Conservation (phyloP, 208 protist species). For the Tritrichomonas musculus region DNA sequence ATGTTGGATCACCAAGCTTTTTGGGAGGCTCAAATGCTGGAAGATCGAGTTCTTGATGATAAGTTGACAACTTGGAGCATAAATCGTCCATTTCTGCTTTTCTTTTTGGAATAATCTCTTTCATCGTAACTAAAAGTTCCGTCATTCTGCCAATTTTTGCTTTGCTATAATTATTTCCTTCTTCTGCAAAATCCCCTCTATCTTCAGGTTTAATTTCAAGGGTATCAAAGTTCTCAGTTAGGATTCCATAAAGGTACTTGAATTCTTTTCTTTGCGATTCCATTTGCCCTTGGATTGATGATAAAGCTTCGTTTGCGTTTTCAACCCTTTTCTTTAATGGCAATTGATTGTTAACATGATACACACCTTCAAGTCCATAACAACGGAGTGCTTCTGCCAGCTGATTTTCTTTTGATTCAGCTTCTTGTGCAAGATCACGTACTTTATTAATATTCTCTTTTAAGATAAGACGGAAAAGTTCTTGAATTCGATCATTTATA, state of each 20-base stretch:
- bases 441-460: neutral
- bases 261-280: neutral
- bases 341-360: neutral
- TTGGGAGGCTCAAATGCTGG: neutral
- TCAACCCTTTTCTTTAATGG: neutral
- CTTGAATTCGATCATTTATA: neutral
- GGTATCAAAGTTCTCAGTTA: neutral
- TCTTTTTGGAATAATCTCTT: neutral
- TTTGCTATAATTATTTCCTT: neutral
- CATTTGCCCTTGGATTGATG: neutral
- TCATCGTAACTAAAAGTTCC: neutral
- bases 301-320: neutral
- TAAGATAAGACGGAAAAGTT: neutral
- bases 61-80: neutral
- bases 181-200: neutral
- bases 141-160: neutral
- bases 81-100: neutral
- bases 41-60: neutral
- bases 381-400: neutral
- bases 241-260: neutral
- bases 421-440: neutral
- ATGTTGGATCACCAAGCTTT: neutral
- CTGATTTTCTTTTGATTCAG: neutral
- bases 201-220: neutral
- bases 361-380: neutral